A percentile compares a stretch with the other conserved stretches of the same genome.
These are phyloP conservation scores for Marasmius oreades DNA, from an alignment of 1,284 basidiomycete genomes.

Conservation along the genomic window DNA sequence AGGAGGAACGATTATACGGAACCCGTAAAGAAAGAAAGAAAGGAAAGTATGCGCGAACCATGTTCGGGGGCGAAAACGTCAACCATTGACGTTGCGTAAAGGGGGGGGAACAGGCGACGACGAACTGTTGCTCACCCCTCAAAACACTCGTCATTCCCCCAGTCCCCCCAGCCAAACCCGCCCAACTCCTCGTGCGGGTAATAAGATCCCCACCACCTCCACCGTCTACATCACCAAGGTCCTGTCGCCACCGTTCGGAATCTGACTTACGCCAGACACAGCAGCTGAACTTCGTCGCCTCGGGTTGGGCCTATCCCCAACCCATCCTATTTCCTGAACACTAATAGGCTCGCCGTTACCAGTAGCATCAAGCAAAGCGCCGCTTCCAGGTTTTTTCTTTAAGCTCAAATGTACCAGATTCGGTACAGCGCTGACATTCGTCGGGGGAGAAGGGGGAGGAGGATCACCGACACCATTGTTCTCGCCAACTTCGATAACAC, in stretches of 20 bases:
- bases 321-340: constrained; percentile 1
- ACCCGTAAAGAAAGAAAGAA: too few relatives aligned
- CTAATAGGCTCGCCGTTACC: background rate
- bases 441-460: background rate
- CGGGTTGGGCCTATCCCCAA: background rate
- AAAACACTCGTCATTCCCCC: constrained; percentile 1
- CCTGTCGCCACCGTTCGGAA: background rate
- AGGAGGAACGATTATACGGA: background rate
- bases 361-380: background rate
- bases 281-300: constrained; percentile 1
- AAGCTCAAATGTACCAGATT: constrained; percentile 35
- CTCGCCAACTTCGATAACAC: too few relatives aligned
- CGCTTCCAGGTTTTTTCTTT: constrained; percentile 24
- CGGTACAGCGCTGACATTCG: constrained; percentile 26
- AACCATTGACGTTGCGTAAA: background rate
- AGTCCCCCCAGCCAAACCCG: constrained; percentile 9
- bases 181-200: constrained; percentile 13
- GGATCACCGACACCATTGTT: too few relatives aligned
- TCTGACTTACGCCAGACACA: background rate
- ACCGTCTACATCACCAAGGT: background rate
- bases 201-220: background rate
- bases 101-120: too few relatives aligned
- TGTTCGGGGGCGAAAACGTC: background rate
- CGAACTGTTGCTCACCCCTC: too few relatives aligned
- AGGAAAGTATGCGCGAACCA: background rate